Evolutionary conservation across 1,284 basidiomycete genomes (phyloP), one percentile per base, ranked within the genome.

Genomic region (Fomitopsis pinicola): DNA sequence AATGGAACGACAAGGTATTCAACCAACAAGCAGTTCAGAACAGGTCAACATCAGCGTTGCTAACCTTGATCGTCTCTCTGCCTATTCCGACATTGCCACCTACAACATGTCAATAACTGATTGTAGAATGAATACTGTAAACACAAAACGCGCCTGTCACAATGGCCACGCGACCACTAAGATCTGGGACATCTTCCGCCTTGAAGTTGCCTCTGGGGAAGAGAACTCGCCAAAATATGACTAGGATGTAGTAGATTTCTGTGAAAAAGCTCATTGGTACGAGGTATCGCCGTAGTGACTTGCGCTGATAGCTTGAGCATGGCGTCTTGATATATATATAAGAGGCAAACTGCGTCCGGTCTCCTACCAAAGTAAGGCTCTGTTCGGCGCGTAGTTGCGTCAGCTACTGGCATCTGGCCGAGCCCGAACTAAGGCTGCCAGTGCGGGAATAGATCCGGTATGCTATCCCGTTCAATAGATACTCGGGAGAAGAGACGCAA

Each of bases 101-200:
- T 71, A 28, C 40, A 22, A 36, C 5, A 9, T 4, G 19, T 26
- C 35, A 30, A 12, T 9, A 36, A 10, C 14, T 22, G 22, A 22
- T 22, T 22, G 22, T 22, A 22, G 2, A 22, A 1, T 22, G 22
- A 2, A 22, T 22, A 22, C 22, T 22, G 14, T 14, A 15, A 5
- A 10, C 2, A 42, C 17, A 46, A 10, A 8, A 52, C 56, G 17
- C 17, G 15, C 80, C 78, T 0, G 79, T 82, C 26, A 81, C 72
- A n/a, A 81, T 67, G 15, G 70, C 68, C 67, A 82, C 74, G 70
- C 76, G 75, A 67, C 79, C 78, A 4, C 73, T 70, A 64, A 86
- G 77, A 66, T 85, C 81, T 0, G 82, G 81, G 4, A 88, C 79
- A 54, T 85, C 74, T 0, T 74, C 72, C 0, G 71, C 70, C 2